A percentile compares a stretch with the other conserved stretches of the same genome.
Conservation (phyloP, 2,329 filamentous ascomycete genomes). For the Macroventuria anomochaeta region DNA sequence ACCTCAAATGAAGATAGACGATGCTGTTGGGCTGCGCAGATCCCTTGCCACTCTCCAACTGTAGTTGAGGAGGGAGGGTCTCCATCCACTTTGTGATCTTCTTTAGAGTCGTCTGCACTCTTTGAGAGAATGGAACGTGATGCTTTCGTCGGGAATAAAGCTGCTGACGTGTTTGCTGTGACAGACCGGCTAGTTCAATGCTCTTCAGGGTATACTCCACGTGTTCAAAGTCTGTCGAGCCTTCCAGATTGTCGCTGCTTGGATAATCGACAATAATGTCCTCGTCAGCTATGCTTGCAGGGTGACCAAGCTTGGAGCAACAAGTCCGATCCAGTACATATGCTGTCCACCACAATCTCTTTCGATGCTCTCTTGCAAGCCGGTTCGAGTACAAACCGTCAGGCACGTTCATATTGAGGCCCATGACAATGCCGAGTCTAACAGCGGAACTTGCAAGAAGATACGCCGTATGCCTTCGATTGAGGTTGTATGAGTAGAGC, state of each 20-base stretch:
- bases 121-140: slow-evolving; percentile 38
- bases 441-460: slow-evolving; percentile 55
- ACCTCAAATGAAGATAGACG: slow-evolving; percentile 46
- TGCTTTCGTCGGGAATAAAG: slow-evolving; percentile 41
- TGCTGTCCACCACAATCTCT: slow-evolving; percentile 46
- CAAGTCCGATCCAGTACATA: slow-evolving; percentile 46
- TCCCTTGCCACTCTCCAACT: slow-evolving; percentile 34
- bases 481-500: slow-evolving; percentile 55
- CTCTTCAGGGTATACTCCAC: slow-evolving; percentile 49
- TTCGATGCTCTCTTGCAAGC: slow-evolving; percentile 40
- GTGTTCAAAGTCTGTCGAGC: slow-evolving; percentile 44
- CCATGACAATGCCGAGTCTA: slow-evolving; percentile 54
- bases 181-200: slow-evolving; percentile 49
- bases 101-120: slow-evolving; percentile 48
- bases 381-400: slow-evolving; percentile 52
- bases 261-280: slow-evolving; percentile 54
- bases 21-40: slow-evolving; percentile 28
- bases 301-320: slow-evolving; percentile 44
- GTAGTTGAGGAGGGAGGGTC: slow-evolving; percentile 42
- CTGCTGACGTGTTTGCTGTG: slow-evolving; percentile 34
- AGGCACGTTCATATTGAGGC: slow-evolving; percentile 51
- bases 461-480: slow-evolving; percentile 55
- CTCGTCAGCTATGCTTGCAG: slow-evolving; percentile 41
- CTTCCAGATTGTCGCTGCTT: slow-evolving; percentile 40
- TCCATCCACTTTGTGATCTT: slow-evolving; percentile 49